phyloP scores from a whole-genome alignment of 805 yeast species.

The Candida fluviatilis region DNA sequence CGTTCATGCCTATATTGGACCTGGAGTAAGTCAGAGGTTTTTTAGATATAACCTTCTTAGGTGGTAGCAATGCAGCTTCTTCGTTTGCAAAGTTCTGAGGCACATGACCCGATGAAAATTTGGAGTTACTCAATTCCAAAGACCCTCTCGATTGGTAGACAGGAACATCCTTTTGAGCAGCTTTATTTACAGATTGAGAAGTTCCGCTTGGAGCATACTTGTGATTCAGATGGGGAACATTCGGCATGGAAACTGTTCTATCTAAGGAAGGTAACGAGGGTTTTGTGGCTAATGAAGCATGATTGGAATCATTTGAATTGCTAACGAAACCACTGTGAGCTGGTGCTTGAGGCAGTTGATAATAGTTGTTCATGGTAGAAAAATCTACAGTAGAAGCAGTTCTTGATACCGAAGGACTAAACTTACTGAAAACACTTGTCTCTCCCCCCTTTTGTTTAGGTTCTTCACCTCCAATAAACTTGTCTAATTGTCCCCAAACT shows the following conservation, averaged over 20 bases:
- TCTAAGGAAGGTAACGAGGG: background rate
- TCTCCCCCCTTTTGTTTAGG: conserved; percentile 32
- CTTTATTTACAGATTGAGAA: background rate
- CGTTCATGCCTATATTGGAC: background rate
- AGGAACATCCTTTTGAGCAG: background rate
- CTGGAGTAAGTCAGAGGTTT: background rate
- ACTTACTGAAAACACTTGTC: conserved; percentile 64
- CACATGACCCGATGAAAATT: background rate
- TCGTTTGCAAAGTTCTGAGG: conserved; percentile 1
- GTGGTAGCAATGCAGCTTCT: background rate
- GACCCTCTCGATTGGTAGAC: background rate
- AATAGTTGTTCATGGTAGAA: conserved; percentile 12
- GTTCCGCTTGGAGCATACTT: conserved; percentile 11
- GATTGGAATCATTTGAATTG: background rate
- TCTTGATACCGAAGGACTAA: conserved; percentile 66
- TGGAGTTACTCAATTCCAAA: background rate
- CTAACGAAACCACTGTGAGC: background rate
- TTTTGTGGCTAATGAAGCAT: too few species aligned
- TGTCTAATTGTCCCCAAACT: conserved; percentile 86
- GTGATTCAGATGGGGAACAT: conserved; percentile 4
- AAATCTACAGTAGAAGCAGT: conserved; percentile 40
- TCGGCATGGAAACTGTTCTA: conserved; percentile 2
- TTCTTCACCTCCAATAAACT: conserved; percentile 84
- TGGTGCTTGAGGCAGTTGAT: conserved; percentile 7
- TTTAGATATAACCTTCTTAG: background rate